Base-by-base conservation (phyloP, 306 rosid species). In the Quercus alba region DNA sequence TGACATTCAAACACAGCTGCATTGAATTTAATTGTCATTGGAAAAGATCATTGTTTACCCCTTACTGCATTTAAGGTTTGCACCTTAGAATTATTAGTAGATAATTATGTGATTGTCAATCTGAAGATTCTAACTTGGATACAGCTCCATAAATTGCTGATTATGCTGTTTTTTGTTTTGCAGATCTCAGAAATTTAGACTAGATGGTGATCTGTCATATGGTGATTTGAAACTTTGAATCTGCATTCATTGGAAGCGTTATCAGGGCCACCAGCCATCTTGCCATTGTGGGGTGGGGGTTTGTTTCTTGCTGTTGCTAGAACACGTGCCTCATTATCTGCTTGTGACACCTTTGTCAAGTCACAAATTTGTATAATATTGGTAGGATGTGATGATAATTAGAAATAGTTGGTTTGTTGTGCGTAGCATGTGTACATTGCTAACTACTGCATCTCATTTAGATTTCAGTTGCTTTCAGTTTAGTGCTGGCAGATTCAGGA, bases 371-470 rank as follows among this genome's bases (percentile, higher is more conserved):
- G 96, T 93, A 93, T 81, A 84, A 86, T 93, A 87, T 84, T 74
- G 83, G 84, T 87, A 88, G 90, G 83, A 81, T 84, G 83, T 84
- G 79, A 80, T 77, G 84, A 85, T 81, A 76, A 81, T 76, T 89
- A 87, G 89, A 79, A 85, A 69, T 84, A 74, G 73, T 75, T 18
- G 72, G 77, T 79, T 78, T 78, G 85, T 77, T 76, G 70, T 75
- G 52, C 80, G 85, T 82, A 86, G 93, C 86, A 85, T 79, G 56
- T 91, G 96, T 86, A 88, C 91, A 93, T 90, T 84, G 89, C 97
- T 85, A 88, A 90, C 91, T 84, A 35, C 77, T 83, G 81, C 90
- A 85, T 58, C 93, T 79, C 87, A 58, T 78, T 82, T 73, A 77
- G 79, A 82, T 85, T 83, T 81, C 71, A 46, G 76, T 74, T 56